phyloP scores from a whole-genome alignment of 1,284 basidiomycete species.

The Ganoderma lingzhi region DNA sequence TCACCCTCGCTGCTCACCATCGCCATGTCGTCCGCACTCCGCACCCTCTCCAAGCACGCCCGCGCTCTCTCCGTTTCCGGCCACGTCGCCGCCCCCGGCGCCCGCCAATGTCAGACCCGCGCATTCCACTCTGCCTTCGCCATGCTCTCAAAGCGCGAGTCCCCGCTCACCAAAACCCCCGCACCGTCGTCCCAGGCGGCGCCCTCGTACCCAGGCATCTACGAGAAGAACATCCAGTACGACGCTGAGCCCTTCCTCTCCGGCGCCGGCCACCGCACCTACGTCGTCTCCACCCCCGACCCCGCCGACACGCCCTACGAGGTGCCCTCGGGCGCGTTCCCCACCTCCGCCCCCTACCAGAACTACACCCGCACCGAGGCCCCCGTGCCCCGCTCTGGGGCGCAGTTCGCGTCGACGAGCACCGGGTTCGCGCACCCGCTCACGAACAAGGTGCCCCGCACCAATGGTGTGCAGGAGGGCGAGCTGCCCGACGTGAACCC shows the following conservation, averaged over 20 bases:
- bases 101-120: constrained; percentile 38
- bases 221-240: constrained; percentile 65
- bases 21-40: constrained; percentile 40
- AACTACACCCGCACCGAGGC: constrained; percentile 51
- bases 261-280: constrained; percentile 57
- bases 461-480: constrained; percentile 34
- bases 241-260: constrained; percentile 56
- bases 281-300: constrained; percentile 75
- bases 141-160: constrained; percentile 47
- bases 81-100: constrained; percentile 21
- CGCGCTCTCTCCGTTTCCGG: constrained; percentile 40
- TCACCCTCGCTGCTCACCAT: constrained; percentile 16
- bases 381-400: constrained; percentile 42
- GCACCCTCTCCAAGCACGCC: constrained; percentile 41
- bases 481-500: constrained; percentile 55
- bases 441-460: constrained; percentile 48
- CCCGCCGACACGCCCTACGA: constrained; percentile 61
- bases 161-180: constrained; percentile 45
- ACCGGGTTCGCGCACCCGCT: constrained; percentile 54
- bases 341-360: constrained; percentile 60
- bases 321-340: constrained; percentile 75
- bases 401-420: constrained; percentile 53
- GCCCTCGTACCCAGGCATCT: constrained; percentile 39
- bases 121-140: constrained; percentile 69
- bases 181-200: constrained; percentile 40